Percentiles rank a stretch among this genome's conserved stretches.
Evolutionary conservation across 345 rosid genomes (phyloP).

Genomic region (Salix exigua): DNA sequence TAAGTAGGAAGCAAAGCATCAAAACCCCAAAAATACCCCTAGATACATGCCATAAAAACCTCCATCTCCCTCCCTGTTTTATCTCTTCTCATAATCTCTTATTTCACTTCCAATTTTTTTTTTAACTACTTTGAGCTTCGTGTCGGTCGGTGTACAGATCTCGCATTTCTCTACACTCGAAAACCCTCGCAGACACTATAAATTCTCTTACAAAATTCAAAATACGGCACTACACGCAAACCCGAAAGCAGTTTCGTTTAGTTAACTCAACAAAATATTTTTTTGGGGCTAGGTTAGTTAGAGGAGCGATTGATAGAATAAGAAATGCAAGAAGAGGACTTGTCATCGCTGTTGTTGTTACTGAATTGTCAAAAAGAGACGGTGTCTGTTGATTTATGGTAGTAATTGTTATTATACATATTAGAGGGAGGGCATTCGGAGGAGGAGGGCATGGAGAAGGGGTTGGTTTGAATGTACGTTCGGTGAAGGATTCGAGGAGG

Average conservation of each 20-base stretch:
- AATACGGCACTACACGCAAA: background rate
- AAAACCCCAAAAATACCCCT: slow-evolving; percentile 11
- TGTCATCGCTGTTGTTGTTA: slow-evolving; percentile 1
- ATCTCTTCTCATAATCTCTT: slow-evolving; percentile 13
- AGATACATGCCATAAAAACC: slow-evolving; percentile 38
- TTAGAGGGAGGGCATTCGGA: background rate
- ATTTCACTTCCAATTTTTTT: background rate
- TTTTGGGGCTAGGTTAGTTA: background rate
- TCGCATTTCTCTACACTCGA: slow-evolving; percentile 29
- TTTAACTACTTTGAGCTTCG: background rate
- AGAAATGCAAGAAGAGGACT: slow-evolving; percentile 1
- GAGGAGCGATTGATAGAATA: background rate
- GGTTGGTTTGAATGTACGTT: slow-evolving; percentile 37
- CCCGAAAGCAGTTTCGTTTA: background rate
- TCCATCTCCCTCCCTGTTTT: background rate
- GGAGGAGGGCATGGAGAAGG: slow-evolving; percentile 40
- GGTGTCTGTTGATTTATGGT: slow-evolving; percentile 15
- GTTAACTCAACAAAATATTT: background rate
- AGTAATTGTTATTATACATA: slow-evolving; percentile 2
- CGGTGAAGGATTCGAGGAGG: slow-evolving; percentile 40
- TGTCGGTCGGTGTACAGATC: slow-evolving; percentile 59
- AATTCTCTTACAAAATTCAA: background rate
- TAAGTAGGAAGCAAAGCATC: background rate
- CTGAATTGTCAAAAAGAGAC: slow-evolving; percentile 22
- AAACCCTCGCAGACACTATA: background rate